These are phyloP conservation scores for Turnera subulata DNA, from an alignment of 345 rosid species.

Conservation along the genomic window DNA sequence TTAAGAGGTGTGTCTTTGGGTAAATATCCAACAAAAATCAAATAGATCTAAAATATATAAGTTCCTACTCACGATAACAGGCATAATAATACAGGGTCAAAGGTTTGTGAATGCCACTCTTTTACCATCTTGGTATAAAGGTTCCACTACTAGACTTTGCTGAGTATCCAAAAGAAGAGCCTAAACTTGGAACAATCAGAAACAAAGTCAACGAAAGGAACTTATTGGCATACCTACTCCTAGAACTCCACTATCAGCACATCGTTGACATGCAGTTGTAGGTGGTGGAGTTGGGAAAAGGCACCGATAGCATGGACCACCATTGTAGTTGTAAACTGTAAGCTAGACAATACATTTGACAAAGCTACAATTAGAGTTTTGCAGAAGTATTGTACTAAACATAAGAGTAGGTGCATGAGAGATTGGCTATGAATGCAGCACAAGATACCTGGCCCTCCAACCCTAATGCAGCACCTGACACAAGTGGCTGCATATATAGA, in stretches of 20 bases:
- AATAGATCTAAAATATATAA: no score
- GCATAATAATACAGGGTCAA: no score
- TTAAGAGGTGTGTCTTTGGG: no score
- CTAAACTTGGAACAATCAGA: no score
- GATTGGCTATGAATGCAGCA: not conserved
- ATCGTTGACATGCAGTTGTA: constrained; percentile 75
- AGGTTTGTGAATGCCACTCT: no score
- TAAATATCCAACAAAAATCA: no score
- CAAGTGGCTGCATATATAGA: constrained; percentile 67
- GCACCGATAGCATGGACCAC: constrained; percentile 87
- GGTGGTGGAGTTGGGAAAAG: constrained; percentile 88
- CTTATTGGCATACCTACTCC: constrained; percentile 60
- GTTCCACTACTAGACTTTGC: no score
- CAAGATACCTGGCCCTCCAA: constrained; percentile 83
- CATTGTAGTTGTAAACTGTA: constrained; percentile 66
- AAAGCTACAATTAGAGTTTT: not conserved
- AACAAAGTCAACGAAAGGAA: not conserved
- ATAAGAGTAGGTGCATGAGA: constrained; percentile 14
- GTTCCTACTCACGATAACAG: no score
- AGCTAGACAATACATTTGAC: constrained; percentile 33
- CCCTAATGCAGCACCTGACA: constrained; percentile 97
- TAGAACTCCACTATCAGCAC: constrained; percentile 83
- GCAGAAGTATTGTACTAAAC: not conserved
- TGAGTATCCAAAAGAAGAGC: no score
- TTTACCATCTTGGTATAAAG: no score